Base-by-base conservation (phyloP, 352 stramenopile species). In the Phytopythium mirpurense region DNA sequence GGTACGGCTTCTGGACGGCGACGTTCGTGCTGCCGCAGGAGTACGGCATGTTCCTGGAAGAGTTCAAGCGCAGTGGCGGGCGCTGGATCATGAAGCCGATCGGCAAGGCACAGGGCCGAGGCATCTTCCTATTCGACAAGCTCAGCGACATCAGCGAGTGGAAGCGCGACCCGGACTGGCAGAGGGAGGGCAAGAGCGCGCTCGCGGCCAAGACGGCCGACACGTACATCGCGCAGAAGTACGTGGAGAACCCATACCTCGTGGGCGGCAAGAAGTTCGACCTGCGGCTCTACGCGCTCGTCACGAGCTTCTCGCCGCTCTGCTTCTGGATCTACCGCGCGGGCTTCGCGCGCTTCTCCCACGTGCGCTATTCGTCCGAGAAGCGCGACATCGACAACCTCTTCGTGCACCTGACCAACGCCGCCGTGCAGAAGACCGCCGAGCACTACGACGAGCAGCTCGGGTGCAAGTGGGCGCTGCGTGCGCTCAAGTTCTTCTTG, bases 61-160 rank as follows among this genome's bases (percentile, higher is more conserved):
- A 97, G 49, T 98, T 97, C 51, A 97, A 97, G 56, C 72, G 87
- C n/a, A 87, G 72, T 49, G 73, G 88, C 40, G 93, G 90, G 24
- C 76, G 96, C 3, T 98, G 93, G 93, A 98, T 98, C 67, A 98
- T 98, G 93, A 98, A 98, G 63, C 93, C 93, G 5, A 97, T 96
- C 23, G 92, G 93, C 38, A 95, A 89, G 72, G 86, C 83, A 0
- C 81, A 93, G 54, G 82, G 83, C 44, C 92, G 93, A 72, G 93
- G 93, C 21, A 98, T 98, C 51, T 98, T 98, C 58, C 67, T 98
- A 3, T 96, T 98, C 62, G 96, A 83, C 0, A 96, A 97, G 65
- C 72, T 98, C 23, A 86, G 66, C 32, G 83, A 98, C 56, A 98
- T 98, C 56, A 93, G 72, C 50, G 88, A 98, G 55, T 98, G 93